Evolutionary conservation across 352 stramenopile species (phyloP), one percentile per base, ranked within the genome.

Genomic region (Pythium periplocum): DNA sequence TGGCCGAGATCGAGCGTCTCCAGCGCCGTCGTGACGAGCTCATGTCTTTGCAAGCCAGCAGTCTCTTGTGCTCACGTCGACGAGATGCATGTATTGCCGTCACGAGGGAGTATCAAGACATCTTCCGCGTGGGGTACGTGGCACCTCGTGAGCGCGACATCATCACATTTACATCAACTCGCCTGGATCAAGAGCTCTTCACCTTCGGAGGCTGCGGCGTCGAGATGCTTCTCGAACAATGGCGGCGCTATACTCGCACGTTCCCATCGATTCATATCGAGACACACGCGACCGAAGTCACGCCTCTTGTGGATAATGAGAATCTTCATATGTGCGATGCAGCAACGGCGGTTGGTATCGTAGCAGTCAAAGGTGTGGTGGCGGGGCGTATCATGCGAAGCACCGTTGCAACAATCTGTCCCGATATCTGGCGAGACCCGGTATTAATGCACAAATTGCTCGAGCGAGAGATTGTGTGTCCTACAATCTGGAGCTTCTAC

Each of bases 191-290:
- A 4, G 30, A 56, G 4, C 12, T 36, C 26, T 56, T 62, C 34
- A 17, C 35, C 2, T 62, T 56, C 48, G 55, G 48, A 9, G 43
- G 11, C 8, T 9, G 45, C 9, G 43, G 48, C 10, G 38, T 50
- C 7, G 34, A 51, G 1, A 48, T 31, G 8, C 46, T 51, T 12
- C 31, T 62, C 4, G 12, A 62, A 40, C 55, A 62, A n/a, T 62
- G 55, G 55, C 55, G 48, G 11, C 55, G 46, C 17, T 62, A 62
- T 30, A 52, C 42, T n/a, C 48, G 47, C 35, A 56, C 52, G 26
- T 50, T 62, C 10, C 48, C 48, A 7, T 51, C 42, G 7, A 51
- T 62, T 33, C 35, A 41, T 17, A 56, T 62, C 6, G 43, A 35
- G 4, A 37, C 51, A 6, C 48, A n/a, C 4, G 26, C 47, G 11